A percentile compares a stretch with the other conserved stretches of the same genome.
These are phyloP conservation scores for Ormosia emarginata DNA, from an alignment of 306 rosid species.

Conservation along the genomic window DNA sequence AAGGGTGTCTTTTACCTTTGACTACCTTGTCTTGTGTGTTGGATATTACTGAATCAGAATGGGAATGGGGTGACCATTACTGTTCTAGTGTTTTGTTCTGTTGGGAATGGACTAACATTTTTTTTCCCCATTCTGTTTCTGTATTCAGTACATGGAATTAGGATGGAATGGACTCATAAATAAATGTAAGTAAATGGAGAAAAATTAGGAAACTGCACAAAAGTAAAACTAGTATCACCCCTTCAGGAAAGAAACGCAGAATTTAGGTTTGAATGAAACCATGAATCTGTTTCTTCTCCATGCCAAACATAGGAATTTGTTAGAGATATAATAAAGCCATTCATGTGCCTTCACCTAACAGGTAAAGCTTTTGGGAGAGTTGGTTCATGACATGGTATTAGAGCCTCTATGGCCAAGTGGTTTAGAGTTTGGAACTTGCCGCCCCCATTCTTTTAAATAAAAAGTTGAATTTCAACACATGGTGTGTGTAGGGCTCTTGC, in stretches of 20 bases:
- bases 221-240: too few relatives aligned
- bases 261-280: background rate
- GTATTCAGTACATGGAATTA: background rate
- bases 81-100: too few relatives aligned
- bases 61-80: too few relatives aligned
- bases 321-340: too few relatives aligned
- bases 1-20: too few relatives aligned
- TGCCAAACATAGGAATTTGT: background rate
- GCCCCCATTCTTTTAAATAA: background rate
- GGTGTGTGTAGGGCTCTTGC: background rate
- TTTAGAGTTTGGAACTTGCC: background rate
- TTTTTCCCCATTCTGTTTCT: too few relatives aligned
- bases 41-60: too few relatives aligned
- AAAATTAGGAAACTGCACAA: background rate
- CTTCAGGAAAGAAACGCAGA: background rate
- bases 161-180: background rate
- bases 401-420: too few relatives aligned
- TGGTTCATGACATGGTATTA: background rate
- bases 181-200: background rate
- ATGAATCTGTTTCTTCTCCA: background rate
- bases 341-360: background rate
- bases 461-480: background rate
- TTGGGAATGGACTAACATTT: too few relatives aligned
- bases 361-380: background rate
- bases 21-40: too few relatives aligned